phyloP scores from a whole-genome alignment of 2,329 filamentous ascomycete genomes.

The Botrytis galanthina region DNA sequence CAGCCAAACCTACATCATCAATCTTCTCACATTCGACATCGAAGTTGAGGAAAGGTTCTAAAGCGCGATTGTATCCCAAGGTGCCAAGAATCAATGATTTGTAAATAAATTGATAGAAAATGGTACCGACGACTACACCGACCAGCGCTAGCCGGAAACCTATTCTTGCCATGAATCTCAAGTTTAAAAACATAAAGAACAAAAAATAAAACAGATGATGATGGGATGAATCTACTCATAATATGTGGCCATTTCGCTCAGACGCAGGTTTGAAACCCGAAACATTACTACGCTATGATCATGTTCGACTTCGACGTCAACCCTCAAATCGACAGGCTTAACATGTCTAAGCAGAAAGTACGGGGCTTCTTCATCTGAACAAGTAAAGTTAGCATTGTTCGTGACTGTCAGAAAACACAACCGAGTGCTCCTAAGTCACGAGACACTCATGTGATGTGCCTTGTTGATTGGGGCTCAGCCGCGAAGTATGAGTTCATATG shows the following conservation, averaged over 20 bases:
- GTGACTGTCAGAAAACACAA: background rate
- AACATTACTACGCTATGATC: slow-evolving; percentile 3
- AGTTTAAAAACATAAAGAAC: background rate
- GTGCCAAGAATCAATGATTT: slow-evolving; percentile 35
- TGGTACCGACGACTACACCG: slow-evolving; percentile 27
- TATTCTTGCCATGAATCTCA: slow-evolving; percentile 14
- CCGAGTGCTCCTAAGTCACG: background rate
- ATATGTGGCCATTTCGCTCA: background rate
- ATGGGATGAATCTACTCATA: background rate
- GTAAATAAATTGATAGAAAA: slow-evolving; percentile 38
- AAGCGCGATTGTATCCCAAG: slow-evolving; percentile 37
- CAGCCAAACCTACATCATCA: slow-evolving; percentile 30
- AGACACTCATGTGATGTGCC: background rate
- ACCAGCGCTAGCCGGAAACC: slow-evolving; percentile 8
- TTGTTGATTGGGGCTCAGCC: background rate
- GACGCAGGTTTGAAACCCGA: slow-evolving; percentile 2
- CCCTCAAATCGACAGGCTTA: background rate
- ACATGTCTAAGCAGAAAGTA: background rate
- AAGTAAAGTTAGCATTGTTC: background rate
- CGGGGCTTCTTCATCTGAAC: background rate
- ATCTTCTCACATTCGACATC: slow-evolving; percentile 33
- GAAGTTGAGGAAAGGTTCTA: slow-evolving; percentile 39
- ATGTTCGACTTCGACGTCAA: background rate
- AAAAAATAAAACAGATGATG: background rate
- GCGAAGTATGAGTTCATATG: background rate